These are phyloP conservation scores for Populus tremula DNA, from an alignment of 345 rosid species.

Conservation along the genomic window DNA sequence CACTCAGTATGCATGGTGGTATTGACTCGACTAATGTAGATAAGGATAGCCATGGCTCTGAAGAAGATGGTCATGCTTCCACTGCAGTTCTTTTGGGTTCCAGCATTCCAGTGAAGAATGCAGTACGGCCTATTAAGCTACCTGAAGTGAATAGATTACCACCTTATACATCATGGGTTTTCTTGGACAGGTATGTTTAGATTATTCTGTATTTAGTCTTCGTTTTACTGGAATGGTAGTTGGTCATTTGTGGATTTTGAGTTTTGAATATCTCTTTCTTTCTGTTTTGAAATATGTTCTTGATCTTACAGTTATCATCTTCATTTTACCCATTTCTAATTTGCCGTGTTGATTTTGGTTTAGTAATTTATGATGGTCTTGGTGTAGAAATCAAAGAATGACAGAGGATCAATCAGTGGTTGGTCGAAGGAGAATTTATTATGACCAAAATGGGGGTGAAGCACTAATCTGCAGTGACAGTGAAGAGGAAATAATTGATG, in stretches of 20 bases:
- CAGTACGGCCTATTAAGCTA: constrained; percentile 72
- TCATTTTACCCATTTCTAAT: not conserved
- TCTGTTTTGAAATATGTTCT: not conserved
- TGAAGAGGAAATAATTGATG: constrained; percentile 86
- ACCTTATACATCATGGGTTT: constrained; percentile 95
- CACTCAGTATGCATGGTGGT: constrained; percentile 59
- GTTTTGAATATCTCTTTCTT: not conserved
- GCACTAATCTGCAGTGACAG: constrained; percentile 99
- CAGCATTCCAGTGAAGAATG: constrained; percentile 67
- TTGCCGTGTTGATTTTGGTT: not conserved
- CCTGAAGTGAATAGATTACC: constrained; percentile 75
- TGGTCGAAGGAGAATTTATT: constrained; percentile 96
- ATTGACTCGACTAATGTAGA: constrained; percentile 49
- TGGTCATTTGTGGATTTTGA: not conserved
- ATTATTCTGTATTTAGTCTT: not conserved
- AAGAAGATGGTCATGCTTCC: constrained; percentile 56
- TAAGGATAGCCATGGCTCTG: constrained; percentile 44
- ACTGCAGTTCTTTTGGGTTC: constrained; percentile 71
- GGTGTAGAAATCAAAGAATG: constrained; percentile 96
- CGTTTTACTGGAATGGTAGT: not conserved
- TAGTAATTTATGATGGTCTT: not conserved
- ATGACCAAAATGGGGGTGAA: constrained; percentile 96
- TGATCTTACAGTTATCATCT: not conserved
- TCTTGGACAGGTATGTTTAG: constrained; percentile 74
- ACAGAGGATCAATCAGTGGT: constrained; percentile 97